These are phyloP conservation scores for Stephania yunnanensis DNA, from an alignment of 164 flowering plant species.

Conservation along the genomic window DNA sequence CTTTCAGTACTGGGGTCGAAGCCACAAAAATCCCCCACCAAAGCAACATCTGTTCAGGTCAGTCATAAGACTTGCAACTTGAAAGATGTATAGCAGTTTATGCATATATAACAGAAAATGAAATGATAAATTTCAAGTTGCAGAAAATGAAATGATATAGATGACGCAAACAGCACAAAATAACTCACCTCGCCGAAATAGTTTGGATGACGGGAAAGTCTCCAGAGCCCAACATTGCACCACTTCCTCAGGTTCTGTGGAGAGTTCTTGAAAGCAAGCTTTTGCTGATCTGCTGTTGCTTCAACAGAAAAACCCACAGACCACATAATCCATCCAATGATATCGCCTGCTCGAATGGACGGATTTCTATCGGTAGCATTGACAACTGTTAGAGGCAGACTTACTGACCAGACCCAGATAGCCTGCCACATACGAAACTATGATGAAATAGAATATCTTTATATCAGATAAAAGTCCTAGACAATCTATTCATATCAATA, in stretches of 20 bases:
- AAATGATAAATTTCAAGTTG: too few relatives aligned
- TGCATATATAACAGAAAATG: too few relatives aligned
- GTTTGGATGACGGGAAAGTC: conserved; percentile 81
- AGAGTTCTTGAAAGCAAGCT: conserved; percentile 64
- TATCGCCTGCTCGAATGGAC: conserved; percentile 51
- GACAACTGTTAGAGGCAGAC: conserved; percentile 85
- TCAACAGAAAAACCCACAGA: conserved; percentile 54
- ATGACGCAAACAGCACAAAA: neutral
- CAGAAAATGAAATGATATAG: neutral
- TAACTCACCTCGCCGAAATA: conserved; percentile 88
- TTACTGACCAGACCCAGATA: conserved; percentile 98
- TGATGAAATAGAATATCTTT: conserved; percentile 1
- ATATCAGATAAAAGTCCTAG: neutral
- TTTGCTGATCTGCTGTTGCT: conserved; percentile 89
- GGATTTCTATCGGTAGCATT: conserved; percentile 72
- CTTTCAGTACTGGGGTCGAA: conserved; percentile 65
- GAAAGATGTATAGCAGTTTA: too few relatives aligned
- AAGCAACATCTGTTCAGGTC: conserved; percentile 59
- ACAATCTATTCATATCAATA: neutral
- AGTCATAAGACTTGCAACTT: neutral
- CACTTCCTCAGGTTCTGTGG: conserved; percentile 86
- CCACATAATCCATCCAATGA: conserved; percentile 95
- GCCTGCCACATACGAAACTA: conserved; percentile 47
- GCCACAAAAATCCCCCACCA: conserved; percentile 98
- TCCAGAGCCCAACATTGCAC: conserved; percentile 88